Evolutionary conservation across 2,329 filamentous ascomycete genomes (phyloP), one percentile per base, ranked within the genome.

Genomic region (Cladophialophora psammophila): DNA sequence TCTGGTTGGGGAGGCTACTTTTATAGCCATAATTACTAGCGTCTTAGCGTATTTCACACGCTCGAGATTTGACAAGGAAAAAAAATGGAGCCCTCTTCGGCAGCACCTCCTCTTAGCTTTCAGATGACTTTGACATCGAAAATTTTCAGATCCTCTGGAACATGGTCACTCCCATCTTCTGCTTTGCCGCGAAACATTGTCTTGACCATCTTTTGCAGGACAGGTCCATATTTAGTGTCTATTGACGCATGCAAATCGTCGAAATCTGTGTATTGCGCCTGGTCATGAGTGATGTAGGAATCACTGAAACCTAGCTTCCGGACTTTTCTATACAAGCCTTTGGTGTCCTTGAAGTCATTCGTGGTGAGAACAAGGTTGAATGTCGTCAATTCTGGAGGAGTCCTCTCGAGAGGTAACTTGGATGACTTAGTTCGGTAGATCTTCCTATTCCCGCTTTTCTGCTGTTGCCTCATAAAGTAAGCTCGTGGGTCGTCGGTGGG

Each of bases 401-500:
- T 67, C 8, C 40, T 64, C 54, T 72, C 70, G 52, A 72, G 67
- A 0, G 68, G 70, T 5, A 72, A 31, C 55, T 68, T 69, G 40
- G 67, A 60, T 2, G 63, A 69, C 38, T 67, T 70, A 20, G 68
- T 60, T 18, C 69, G 68, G 32, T 64, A 62, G n/a, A 68, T 38
- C 42, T 60, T 68, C 8, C 38, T 31, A 4, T 20, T 50, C 12
- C 31, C 9, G 7, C 26, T 31, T 26, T 63, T 59, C 12, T 55
- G 36, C 20, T 60, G 68, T 50, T 74, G 63, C 13, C 72, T 75
- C 53, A 77, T 77, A 2, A 78, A 63, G 60, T 75, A 75, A 38
- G 73, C 71, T 50, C 77, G 73, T 26, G 77, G 75, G 60, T 79
- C 76, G 60, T 72, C 69, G 5, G 71, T 69, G 13, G 60, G 64